These are phyloP conservation scores for Euclidium syriacum DNA, from an alignment of 345 rosid genomes.

Conservation along the genomic window DNA sequence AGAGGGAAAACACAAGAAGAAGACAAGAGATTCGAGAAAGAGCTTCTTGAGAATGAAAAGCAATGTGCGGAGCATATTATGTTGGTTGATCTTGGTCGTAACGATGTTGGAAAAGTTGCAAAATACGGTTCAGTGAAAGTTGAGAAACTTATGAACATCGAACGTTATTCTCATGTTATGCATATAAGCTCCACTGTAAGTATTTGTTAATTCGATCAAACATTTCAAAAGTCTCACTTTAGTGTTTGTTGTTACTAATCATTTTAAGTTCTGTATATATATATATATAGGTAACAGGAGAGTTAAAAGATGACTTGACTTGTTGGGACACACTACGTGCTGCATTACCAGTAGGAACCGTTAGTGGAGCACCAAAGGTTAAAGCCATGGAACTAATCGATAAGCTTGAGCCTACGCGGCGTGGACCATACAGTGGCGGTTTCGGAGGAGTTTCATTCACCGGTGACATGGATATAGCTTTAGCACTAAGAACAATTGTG, in stretches of 20 bases:
- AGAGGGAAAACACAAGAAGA: constrained; percentile 68
- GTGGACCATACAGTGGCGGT: constrained; percentile 96
- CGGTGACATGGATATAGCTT: constrained; percentile 82
- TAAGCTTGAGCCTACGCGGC: constrained; percentile 57
- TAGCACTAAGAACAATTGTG: constrained; percentile 75
- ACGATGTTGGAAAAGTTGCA: constrained; percentile 90
- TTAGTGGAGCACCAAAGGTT: constrained; percentile 94
- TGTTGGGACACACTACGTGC: constrained; percentile 81
- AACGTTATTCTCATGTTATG: constrained; percentile 90
- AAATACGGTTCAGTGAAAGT: constrained; percentile 78
- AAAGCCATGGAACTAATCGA: constrained; percentile 91
- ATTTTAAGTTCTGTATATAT: constrained; percentile 16
- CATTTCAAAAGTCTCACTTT: not conserved
- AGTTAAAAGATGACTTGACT: constrained; percentile 56
- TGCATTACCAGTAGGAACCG: constrained; percentile 89
- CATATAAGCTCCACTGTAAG: constrained; percentile 95
- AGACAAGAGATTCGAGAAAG: constrained; percentile 47
- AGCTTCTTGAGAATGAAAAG: constrained; percentile 61
- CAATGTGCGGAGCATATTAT: constrained; percentile 87
- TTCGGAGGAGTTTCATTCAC: constrained; percentile 71
- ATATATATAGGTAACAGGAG: constrained; percentile 68
- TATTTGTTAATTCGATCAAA: not conserved
- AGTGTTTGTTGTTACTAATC: not conserved
- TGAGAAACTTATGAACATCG: constrained; percentile 86
- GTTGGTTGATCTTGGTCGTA: constrained; percentile 89